These are phyloP conservation scores for Coemansia sp. DNA, from an alignment of 192 early-diverging fungal species.

Conservation along the genomic window DNA sequence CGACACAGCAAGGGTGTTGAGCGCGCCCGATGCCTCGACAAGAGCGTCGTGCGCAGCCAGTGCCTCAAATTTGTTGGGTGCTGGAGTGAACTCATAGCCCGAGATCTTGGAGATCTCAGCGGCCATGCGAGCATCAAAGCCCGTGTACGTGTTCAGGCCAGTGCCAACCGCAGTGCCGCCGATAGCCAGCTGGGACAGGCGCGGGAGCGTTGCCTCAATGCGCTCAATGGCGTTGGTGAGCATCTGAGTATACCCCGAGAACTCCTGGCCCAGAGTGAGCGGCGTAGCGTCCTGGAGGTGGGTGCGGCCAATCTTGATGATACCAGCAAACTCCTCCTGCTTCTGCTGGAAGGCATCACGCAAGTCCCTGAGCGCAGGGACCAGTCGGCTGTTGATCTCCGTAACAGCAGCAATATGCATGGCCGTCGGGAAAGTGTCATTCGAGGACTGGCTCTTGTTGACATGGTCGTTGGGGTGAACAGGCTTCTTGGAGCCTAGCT, in stretches of 20 bases:
- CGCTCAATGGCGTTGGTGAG: conserved; percentile 86
- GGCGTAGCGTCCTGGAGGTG: conserved; percentile 99
- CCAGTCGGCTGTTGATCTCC: conserved; percentile 77
- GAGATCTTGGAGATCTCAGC: conserved; percentile 85
- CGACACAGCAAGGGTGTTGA: conserved; percentile 93
- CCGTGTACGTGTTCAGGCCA: conserved; percentile 91
- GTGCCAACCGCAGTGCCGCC: conserved; percentile 98
- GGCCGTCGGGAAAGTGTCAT: conserved; percentile 99
- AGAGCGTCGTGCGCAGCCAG: conserved; percentile 98
- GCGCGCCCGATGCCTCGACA: conserved; percentile 91
- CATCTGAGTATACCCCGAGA: conserved; percentile 96
- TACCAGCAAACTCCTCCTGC: conserved; percentile 79
- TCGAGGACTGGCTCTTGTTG: conserved; percentile 98
- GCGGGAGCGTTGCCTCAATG: conserved; percentile 76
- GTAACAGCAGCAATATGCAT: conserved; percentile 98
- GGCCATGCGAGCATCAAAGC: conserved; percentile 90
- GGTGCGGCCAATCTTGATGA: conserved; percentile 99
- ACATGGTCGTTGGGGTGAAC: conserved; percentile 99
- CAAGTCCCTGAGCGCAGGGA: conserved; percentile 82
- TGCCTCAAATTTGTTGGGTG: conserved; percentile 99
- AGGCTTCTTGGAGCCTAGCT: conserved; percentile 88
- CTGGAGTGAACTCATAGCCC: conserved; percentile 87
- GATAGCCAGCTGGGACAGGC: conserved; percentile 90
- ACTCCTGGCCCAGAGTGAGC: conserved; percentile 96
- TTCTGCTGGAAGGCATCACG: conserved; percentile 77